Conservation (phyloP, 306 rosid species). For the Vigna mungo region DNA sequence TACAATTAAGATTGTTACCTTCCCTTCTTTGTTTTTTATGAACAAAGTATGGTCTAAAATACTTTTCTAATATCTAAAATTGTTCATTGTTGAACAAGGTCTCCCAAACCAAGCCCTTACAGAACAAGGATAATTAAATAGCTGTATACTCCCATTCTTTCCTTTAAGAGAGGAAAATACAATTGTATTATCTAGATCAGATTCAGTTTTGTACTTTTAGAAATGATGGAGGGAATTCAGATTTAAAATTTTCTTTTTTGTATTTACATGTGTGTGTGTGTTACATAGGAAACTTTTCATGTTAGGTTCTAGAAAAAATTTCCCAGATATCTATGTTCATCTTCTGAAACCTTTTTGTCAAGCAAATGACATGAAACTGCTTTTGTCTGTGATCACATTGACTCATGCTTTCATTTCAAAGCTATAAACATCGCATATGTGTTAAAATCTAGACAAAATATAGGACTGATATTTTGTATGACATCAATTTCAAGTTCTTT, state of each 20-base stretch:
- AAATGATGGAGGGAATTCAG: conserved; percentile 1
- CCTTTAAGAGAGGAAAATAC: too few species aligned
- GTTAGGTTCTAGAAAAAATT: too few species aligned
- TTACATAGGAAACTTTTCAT: too few species aligned
- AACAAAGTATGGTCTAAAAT: too few species aligned
- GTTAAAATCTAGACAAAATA: conserved; percentile 24
- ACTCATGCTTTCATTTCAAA: background rate
- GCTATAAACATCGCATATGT: background rate
- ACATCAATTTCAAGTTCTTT: conserved; percentile 1
- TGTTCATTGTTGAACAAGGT: too few species aligned
- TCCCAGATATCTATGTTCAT: background rate
- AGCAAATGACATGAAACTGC: too few species aligned
- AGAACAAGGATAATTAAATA: too few species aligned
- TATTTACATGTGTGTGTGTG: background rate
- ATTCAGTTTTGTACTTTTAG: conserved; percentile 6
- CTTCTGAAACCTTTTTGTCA: conserved; percentile 16
- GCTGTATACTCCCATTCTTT: too few species aligned
- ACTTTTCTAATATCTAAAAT: too few species aligned
- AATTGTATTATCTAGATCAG: background rate
- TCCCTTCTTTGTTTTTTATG: too few species aligned
- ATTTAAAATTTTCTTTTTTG: background rate
- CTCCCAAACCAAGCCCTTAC: too few species aligned
- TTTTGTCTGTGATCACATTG: background rate
- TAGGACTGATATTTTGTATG: background rate
- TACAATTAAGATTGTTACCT: too few species aligned